Evolutionary conservation across 805 yeast genomes (phyloP).

Genomic region (Zygoascus biomembranicola): DNA sequence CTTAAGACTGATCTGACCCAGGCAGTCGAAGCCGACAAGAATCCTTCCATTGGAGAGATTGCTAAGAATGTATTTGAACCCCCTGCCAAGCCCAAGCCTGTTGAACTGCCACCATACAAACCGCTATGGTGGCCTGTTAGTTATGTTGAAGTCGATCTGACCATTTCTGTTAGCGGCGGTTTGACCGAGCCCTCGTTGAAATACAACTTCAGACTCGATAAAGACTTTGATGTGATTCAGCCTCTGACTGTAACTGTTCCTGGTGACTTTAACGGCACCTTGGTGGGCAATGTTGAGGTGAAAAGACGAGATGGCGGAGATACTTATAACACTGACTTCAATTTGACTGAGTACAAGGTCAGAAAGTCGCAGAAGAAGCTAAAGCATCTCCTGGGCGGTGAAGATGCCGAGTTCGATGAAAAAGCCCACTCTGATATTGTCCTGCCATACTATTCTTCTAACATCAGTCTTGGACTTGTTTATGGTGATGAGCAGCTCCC

Average conservation of each 20-base stretch:
- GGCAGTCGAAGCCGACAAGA: not conserved
- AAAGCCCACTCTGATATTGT: not conserved
- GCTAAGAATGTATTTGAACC: not conserved
- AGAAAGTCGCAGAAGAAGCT: not conserved
- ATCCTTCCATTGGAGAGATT: not conserved
- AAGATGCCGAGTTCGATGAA: not conserved
- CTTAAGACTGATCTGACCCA: not conserved
- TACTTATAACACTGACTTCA: not conserved
- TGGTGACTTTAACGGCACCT: not conserved
- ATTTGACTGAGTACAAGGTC: not conserved
- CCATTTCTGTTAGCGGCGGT: not conserved
- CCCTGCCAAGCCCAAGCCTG: not conserved
- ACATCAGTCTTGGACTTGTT: conserved; percentile 27
- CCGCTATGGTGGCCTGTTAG: conserved; percentile 2
- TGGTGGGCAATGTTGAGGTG: not conserved
- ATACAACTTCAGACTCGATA: not conserved
- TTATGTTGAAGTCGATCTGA: not conserved
- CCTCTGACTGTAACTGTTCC: not conserved
- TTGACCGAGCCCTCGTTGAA: not conserved
- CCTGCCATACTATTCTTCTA: conserved; percentile 29
- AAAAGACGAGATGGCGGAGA: conserved; percentile 1
- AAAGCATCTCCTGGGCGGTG: not conserved
- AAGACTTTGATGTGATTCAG: not conserved
- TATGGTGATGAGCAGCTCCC: conserved; percentile 16
- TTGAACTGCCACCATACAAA: not conserved